Base-by-base conservation (phyloP, 352 stramenopile genomes). In the Globisporangium splendens region DNA sequence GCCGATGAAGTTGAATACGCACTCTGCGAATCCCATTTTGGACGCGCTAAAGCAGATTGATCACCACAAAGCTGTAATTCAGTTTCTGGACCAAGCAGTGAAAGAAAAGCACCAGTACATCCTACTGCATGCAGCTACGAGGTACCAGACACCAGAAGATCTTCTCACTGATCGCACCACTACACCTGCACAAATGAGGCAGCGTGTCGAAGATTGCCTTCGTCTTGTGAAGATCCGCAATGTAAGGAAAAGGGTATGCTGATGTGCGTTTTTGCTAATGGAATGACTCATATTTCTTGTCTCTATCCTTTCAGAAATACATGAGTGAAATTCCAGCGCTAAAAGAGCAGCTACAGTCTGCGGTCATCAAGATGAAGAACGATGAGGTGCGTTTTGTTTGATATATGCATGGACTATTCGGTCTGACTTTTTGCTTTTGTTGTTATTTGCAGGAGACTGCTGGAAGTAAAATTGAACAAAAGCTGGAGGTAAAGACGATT, bases 1-100 rank as follows among this genome's bases (percentile, higher is more conserved):
- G 35, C 83, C 83, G 1, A 86, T 88, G 75, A 87, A 84, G 55
- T 70, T 93, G 13, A 93, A 91, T 39, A 79, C 79, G 4, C 83
- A 85, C 50, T 86, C 83, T 12, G 83, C 70, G 7, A 90, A 93
- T 56, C 83, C 81, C 1, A 76, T 91, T 51, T 57, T 93, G 14
- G 67, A 93, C 39, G 71, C 77, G 38, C 71, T 93, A 8, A 93
- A 93, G 68, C 83, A 88, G 46, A 93, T 93, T 54, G 83, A 93
- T 44, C 69, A 89, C 55, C 73, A 85, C 54, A 91, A 88, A 54
- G 72, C 73, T 11, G 79, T 73, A 35, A 75, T 93, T 46, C 72
- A 74, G 31, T 86, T 77, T 46, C 54, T 93, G 57, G 73, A 93
- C 56, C 68, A 78, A 43, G 65, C 74, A 39, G 77, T 93, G 41